These are phyloP conservation scores for Phytomonas sp. DNA, from an alignment of 208 protist species.

Conservation along the genomic window DNA sequence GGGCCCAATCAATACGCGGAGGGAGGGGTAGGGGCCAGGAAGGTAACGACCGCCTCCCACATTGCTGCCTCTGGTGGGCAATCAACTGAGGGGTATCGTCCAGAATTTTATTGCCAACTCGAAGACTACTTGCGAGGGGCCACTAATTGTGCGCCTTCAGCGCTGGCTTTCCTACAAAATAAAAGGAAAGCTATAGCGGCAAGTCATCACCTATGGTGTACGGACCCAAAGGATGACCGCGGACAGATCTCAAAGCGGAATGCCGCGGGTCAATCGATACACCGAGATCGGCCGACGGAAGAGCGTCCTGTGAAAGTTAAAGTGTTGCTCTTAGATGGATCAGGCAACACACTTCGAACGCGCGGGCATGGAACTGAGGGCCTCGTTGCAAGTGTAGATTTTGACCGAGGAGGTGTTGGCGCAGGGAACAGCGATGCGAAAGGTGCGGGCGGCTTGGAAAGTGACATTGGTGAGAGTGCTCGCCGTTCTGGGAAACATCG, in stretches of 20 bases:
- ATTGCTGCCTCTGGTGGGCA: not conserved
- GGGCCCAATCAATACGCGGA: not conserved
- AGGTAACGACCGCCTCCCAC: not conserved
- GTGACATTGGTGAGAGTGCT: not conserved
- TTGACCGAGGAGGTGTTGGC: not conserved
- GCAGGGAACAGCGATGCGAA: not conserved
- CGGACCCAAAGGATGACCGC: not conserved
- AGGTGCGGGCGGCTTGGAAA: not conserved
- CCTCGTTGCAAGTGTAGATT: not conserved
- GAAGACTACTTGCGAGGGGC: not conserved
- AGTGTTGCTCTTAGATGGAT: not conserved
- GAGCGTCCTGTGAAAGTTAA: not conserved
- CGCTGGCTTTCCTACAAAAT: not conserved
- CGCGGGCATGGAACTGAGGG: not conserved
- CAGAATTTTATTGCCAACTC: not conserved
- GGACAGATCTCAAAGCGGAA: not conserved
- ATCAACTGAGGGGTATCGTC: not conserved
- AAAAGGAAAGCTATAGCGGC: not conserved
- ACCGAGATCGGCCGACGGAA: not conserved
- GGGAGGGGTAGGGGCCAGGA: not conserved
- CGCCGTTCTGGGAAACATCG: not conserved
- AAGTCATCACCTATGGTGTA: not conserved
- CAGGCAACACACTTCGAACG: not conserved
- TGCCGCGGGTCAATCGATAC: not conserved
- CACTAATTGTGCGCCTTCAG: not conserved